A percentile compares a stretch with the other conserved stretches of the same genome.
phyloP scores from a whole-genome alignment of 371 early-diverging fungal species.

The Entomophthora muscae region DNA sequence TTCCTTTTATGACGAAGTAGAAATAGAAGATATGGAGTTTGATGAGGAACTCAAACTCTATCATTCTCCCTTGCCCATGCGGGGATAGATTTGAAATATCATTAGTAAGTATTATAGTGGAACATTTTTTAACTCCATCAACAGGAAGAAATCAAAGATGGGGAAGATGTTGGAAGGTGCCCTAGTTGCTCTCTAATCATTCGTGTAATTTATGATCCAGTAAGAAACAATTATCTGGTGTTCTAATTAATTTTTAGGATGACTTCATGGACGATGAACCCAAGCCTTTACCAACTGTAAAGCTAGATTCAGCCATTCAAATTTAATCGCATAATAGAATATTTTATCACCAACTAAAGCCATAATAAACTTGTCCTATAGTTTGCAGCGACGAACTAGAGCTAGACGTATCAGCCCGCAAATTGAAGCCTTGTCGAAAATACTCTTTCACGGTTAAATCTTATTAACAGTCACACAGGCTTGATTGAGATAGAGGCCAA shows the following conservation, averaged over 20 bases:
- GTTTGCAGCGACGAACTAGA: too few species aligned
- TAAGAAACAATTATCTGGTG: conserved; percentile 5
- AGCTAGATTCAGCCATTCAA: neutral
- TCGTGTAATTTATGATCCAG: conserved; percentile 65
- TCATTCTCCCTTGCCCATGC: conserved; percentile 98
- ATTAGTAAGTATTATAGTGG: conserved; percentile 21
- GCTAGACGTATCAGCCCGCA: too few species aligned
- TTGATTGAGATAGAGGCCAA: too few species aligned
- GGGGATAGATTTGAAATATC: conserved; percentile 95
- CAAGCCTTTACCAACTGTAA: neutral
- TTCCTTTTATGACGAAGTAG: conserved; percentile 56
- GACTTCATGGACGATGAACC: neutral
- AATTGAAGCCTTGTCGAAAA: too few species aligned
- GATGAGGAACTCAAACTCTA: conserved; percentile 68
- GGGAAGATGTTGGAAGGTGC: conserved; percentile 90
- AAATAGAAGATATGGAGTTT: conserved; percentile 86
- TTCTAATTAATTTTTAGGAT: conserved; percentile 2
- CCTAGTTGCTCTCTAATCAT: conserved; percentile 93
- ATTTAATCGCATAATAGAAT: too few species aligned
- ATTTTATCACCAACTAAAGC: too few species aligned
- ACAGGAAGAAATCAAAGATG: conserved; percentile 71
- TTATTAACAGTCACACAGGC: too few species aligned
- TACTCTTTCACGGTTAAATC: too few species aligned
- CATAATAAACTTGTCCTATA: too few species aligned
- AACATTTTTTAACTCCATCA: neutral